Evolutionary conservation across 495 filamentous ascomycete genomes (phyloP).

Genomic region (Podospora fimiseda): DNA sequence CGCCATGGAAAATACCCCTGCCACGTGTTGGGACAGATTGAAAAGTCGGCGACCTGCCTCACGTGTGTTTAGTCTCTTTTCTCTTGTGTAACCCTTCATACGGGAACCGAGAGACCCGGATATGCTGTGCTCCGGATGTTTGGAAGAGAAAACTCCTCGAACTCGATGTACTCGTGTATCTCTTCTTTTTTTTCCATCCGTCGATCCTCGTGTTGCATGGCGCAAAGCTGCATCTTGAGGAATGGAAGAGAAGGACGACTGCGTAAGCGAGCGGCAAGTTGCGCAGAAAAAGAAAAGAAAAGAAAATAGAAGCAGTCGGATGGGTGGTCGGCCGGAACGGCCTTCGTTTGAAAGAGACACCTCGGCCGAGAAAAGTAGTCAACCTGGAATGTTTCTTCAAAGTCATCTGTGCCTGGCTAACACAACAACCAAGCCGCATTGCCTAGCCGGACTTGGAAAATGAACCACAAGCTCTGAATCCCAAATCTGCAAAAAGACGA

Average conservation of each 20-base stretch:
- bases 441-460: neutral
- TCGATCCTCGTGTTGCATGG: neutral
- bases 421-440: too few relatives aligned
- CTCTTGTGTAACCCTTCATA: slow-evolving; percentile 4
- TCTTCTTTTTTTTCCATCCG: too few relatives aligned
- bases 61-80: neutral
- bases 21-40: neutral
- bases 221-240: neutral
- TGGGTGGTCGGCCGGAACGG: neutral
- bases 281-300: neutral
- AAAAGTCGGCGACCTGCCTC: neutral
- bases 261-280: neutral
- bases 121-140: neutral
- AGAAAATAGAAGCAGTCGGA: slow-evolving; percentile 12
- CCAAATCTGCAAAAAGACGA: neutral
- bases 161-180: neutral
- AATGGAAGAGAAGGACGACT: too few relatives aligned
- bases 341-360: neutral
- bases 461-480: slow-evolving; percentile 3
- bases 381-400: neutral
- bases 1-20: neutral
- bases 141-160: neutral
- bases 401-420: neutral
- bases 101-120: neutral
- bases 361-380: slow-evolving; percentile 7